Base-by-base conservation (phyloP, 2,329 filamentous ascomycete genomes). In the Colletotrichum endophyticum region DNA sequence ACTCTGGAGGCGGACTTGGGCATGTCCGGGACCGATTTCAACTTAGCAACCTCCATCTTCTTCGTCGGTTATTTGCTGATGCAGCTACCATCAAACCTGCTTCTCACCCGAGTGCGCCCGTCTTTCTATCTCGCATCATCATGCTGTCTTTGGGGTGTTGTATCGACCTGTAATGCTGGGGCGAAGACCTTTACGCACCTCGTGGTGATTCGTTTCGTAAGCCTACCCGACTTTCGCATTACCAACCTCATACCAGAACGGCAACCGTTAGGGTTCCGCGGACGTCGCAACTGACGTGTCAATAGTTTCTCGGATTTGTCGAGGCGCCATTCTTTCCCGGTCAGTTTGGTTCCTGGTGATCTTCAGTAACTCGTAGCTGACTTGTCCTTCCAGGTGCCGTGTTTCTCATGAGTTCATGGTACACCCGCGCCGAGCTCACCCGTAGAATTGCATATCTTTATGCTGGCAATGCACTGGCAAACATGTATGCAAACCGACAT, bases 11-110 rank as follows among this genome's bases (percentile, higher is more conserved):
- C 84, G 27, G 91, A 92, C 72, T 83, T 92, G 0, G 82, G 82
- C 2, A 90, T 92, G 88, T 84, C 80, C 8, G 89, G 89, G 9
- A 91, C 89, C 3, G 89, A 92, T 64, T 92, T 90, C 79, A 91
- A 92, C 78, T 82, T 91, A 3, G 87, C 88, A 13, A 90, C 88
- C 6, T 88, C 87, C 76, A 89, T 91, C 78, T 84, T 91, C 34
- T 92, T 91, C 76, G 89, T 92, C 2, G 88, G 91, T 5, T 93
- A 93, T 78, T 83, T 93, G 1, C 82, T 92, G 15, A 92, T 92
- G 88, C 91, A 93, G 80, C 83, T 93, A 0, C 92, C 91, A 0
- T 92, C 90, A 0, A 93, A 93, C 76, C 84, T 93, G 73, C 79
- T 91, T 0, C 83, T 93, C 4, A 92, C 90, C 0, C 84, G 88